These are phyloP conservation scores for Salix arbutifolia DNA, from an alignment of 345 rosid species.

Conservation along the genomic window DNA sequence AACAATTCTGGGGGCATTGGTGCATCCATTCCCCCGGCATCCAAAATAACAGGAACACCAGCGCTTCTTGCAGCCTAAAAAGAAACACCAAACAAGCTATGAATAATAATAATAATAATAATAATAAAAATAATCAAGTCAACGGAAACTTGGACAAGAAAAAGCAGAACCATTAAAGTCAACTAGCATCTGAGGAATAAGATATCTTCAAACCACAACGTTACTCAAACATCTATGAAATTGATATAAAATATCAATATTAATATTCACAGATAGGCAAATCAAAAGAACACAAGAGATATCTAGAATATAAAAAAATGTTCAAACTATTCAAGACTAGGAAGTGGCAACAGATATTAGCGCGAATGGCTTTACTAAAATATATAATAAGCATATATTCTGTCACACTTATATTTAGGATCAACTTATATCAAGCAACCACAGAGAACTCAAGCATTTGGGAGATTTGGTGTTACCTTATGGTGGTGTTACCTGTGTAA, in stretches of 20 bases:
- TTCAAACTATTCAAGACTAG: neutral
- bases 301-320: neutral
- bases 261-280: neutral
- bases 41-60: constrained; percentile 80
- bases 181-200: neutral
- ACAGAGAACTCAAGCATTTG: neutral
- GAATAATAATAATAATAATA: neutral
- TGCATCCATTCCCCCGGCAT: constrained; percentile 96
- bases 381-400: too few relatives aligned
- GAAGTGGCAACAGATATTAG: neutral
- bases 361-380: too few relatives aligned
- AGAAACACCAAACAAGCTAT: neutral
- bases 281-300: neutral
- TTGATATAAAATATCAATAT: neutral
- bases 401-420: too few relatives aligned
- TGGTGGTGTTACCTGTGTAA: too few relatives aligned
- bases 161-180: neutral
- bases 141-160: neutral
- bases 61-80: constrained; percentile 74
- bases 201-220: neutral
- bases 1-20: constrained; percentile 67
- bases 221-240: neutral
- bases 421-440: neutral
- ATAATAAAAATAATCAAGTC: neutral
- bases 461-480: neutral